Evolutionary conservation across 2,329 filamentous ascomycete genomes (phyloP), one percentile per base, ranked within the genome.

Genomic region (Alternaria rosae): DNA sequence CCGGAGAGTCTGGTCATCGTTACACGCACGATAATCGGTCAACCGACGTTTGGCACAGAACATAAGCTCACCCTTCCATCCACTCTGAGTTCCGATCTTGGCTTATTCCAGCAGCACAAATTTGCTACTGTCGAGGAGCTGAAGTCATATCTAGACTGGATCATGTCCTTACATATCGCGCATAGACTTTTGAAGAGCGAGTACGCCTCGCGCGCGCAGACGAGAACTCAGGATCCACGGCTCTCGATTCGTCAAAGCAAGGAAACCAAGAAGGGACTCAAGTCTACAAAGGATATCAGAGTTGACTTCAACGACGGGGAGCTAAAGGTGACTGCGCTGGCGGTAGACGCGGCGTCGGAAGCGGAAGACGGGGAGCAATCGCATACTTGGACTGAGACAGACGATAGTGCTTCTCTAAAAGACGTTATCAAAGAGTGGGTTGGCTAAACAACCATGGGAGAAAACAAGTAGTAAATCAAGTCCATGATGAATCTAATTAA

Each of bases 11-110:
- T 80, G 23, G 66, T 32, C 2, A 62, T 79, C 7, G 61, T 67
- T 6, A 76, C 75, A 30, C 73, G 75, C 21, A 80, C 78, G 1
- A 71, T 69, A 20, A 70, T 80, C 15, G 75, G 72, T 11, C 68
- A 68, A 15, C 78, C 77, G 3, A 75, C 68, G 1, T 78, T 77
- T 47, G 78, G 78, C 43, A 73, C 75, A 6, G 76, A 79, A 55
- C 73, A 76, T 59, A 75, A 69, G 54, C 60, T 79, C 12, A 73
- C 70, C 6, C 61, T 80, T 6, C 76, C 78, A 9, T 62, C 72
- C 5, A 66, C 75, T 1, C 57, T 78, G 15, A 67, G 65, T 11
- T 61, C 68, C 8, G 69, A 76, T 35, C 70, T 79, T n/a, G 70
- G 68, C 17, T 62, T 76, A 1, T 70, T 72, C 38, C 66, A 64